Percentiles rank a stretch among this genome's conserved stretches.
Evolutionary conservation across 306 rosid species (phyloP).

Genomic region (Chamaecrista fasciculata): DNA sequence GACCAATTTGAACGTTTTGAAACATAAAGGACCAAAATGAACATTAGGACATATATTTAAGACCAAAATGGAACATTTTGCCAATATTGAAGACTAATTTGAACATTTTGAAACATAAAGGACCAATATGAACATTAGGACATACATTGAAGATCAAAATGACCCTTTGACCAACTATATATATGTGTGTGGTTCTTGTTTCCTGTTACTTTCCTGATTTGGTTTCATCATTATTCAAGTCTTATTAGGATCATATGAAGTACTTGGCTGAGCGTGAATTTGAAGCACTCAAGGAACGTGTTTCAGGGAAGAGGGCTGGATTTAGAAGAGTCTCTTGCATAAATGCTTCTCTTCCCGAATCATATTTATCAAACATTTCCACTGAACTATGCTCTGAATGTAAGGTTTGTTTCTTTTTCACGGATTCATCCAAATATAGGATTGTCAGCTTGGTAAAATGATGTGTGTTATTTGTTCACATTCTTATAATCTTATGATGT

Average conservation of each 20-base stretch:
- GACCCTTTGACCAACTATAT: too few species aligned
- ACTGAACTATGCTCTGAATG: conserved; percentile 73
- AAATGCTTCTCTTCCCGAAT: conserved; percentile 70
- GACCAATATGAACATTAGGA: too few species aligned
- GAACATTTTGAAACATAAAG: too few species aligned
- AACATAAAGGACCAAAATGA: too few species aligned
- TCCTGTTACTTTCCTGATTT: conserved; percentile 24
- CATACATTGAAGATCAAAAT: too few species aligned
- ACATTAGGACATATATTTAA: too few species aligned
- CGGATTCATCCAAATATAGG: background rate
- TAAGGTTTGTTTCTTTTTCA: conserved; percentile 72
- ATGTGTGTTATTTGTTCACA: background rate
- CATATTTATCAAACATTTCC: conserved; percentile 42
- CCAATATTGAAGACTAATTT: too few species aligned
- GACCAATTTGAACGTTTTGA: too few species aligned
- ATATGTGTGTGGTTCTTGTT: too few species aligned
- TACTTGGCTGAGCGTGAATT: conserved; percentile 84
- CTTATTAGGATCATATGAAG: conserved; percentile 78
- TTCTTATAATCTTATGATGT: background rate
- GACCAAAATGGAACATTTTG: too few species aligned
- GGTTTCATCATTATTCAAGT: conserved; percentile 54
- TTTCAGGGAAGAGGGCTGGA: conserved; percentile 63
- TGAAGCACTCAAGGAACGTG: conserved; percentile 82
- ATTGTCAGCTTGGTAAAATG: background rate
- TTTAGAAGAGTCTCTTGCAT: conserved; percentile 79